These are phyloP conservation scores for Telfairia occidentalis DNA, from an alignment of 331 rosid species.

Conservation along the genomic window DNA sequence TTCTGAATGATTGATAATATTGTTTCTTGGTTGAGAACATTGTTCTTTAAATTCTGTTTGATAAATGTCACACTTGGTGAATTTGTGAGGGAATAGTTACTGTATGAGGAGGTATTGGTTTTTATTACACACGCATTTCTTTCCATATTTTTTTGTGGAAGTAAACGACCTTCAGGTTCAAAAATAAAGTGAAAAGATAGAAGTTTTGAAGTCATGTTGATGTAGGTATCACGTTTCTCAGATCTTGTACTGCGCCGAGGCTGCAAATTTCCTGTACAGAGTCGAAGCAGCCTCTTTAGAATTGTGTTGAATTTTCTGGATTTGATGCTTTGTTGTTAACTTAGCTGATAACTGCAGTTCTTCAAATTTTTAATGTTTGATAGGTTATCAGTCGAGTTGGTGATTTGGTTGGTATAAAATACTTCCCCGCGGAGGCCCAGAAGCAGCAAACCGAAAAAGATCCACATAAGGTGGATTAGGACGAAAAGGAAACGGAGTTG, in stretches of 20 bases:
- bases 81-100: background rate
- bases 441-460: constrained; percentile 30
- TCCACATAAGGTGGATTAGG: constrained; percentile 20
- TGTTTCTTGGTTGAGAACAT: constrained; percentile 5
- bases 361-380: background rate
- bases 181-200: background rate
- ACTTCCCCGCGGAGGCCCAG: constrained; percentile 75
- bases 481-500: background rate
- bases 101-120: background rate
- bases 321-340: background rate
- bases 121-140: background rate
- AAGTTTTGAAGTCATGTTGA: background rate
- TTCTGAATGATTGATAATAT: background rate
- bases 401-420: constrained; percentile 68
- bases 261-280: background rate
- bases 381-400: constrained; percentile 73
- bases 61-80: background rate
- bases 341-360: background rate
- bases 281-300: background rate
- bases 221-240: background rate
- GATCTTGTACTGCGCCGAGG: background rate
- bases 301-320: background rate
- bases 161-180: background rate
- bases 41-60: background rate
- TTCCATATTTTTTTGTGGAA: background rate